Percentiles rank a stretch among this genome's conserved stretches.
phyloP scores from a whole-genome alignment of 1,139 yeast species.

The Hanseniaspora sp. region DNA sequence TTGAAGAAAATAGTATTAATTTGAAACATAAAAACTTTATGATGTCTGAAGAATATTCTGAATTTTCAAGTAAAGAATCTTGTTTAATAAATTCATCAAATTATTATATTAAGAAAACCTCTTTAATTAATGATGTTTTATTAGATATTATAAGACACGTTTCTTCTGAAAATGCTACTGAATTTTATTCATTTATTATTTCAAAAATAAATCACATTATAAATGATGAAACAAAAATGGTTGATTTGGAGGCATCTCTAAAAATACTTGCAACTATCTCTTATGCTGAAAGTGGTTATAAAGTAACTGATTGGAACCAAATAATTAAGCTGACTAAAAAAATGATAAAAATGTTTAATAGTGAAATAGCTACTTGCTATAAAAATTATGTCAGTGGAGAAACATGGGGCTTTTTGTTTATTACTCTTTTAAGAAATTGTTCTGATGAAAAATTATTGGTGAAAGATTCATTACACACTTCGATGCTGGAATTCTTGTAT shows the following conservation, averaged over 20 bases:
- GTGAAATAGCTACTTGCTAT: not conserved
- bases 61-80: not conserved
- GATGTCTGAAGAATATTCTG: not conserved
- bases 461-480: constrained; percentile 33
- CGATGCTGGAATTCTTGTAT: constrained; percentile 33
- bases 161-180: constrained; percentile 41
- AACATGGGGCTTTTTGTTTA: constrained; percentile 31
- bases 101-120: constrained; percentile 22
- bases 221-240: constrained; percentile 15
- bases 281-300: constrained; percentile 61
- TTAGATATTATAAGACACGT: constrained; percentile 56
- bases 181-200: constrained; percentile 35
- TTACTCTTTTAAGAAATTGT: constrained; percentile 46
- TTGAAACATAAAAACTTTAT: constrained; percentile 22
- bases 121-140: constrained; percentile 49
- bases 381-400: constrained; percentile 18
- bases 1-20: constrained; percentile 16
- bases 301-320: constrained; percentile 35
- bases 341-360: constrained; percentile 16
- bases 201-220: constrained; percentile 25
- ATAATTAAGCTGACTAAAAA: constrained; percentile 20
- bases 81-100: constrained; percentile 6
- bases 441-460: constrained; percentile 42
- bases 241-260: constrained; percentile 19
- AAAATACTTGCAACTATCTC: constrained; percentile 36